A percentile compares a stretch with the other conserved stretches of the same genome.
phyloP scores from a whole-genome alignment of 805 yeast species.

The Millerago galiae region DNA sequence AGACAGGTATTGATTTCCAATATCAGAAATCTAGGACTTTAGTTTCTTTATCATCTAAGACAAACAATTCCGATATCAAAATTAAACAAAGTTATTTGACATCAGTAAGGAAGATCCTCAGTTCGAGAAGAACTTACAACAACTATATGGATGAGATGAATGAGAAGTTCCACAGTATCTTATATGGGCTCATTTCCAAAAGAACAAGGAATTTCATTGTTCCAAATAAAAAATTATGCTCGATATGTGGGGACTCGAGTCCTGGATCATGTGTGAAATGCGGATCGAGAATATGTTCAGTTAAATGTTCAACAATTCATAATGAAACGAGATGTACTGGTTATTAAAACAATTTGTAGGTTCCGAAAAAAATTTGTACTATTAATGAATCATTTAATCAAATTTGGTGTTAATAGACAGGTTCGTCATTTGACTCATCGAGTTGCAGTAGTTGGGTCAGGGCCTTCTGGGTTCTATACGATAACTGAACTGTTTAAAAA shows the following conservation, averaged over 20 bases:
- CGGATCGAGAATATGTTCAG: conserved; percentile 35
- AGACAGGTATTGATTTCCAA: conserved; percentile 22
- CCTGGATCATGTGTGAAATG: conserved; percentile 36
- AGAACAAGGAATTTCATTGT: conserved; percentile 27
- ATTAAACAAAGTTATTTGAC: conserved; percentile 23
- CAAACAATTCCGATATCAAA: conserved; percentile 9
- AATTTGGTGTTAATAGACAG: neutral
- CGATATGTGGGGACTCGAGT: conserved; percentile 40
- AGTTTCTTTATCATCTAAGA: conserved; percentile 5
- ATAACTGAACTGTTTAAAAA: conserved; percentile 61
- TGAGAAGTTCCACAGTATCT: conserved; percentile 28
- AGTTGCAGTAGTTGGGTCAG: conserved; percentile 72
- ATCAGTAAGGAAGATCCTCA: conserved; percentile 32
- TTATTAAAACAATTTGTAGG: neutral
- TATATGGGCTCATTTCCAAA: conserved; percentile 25
- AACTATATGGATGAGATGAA: conserved; percentile 37
- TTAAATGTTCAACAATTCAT: conserved; percentile 34
- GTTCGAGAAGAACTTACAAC: conserved; percentile 33
- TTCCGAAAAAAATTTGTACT: neutral
- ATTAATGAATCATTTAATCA: neutral
- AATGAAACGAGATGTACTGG: conserved; percentile 35
- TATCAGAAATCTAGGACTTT: conserved; percentile 13
- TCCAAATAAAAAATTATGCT: conserved; percentile 35
- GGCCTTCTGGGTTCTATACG: conserved; percentile 95
- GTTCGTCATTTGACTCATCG: conserved; percentile 7